A percentile compares a stretch with the other conserved stretches of the same genome.
phyloP scores from a whole-genome alignment of 1,284 basidiomycete genomes.

The Puccinia hordei region DNA sequence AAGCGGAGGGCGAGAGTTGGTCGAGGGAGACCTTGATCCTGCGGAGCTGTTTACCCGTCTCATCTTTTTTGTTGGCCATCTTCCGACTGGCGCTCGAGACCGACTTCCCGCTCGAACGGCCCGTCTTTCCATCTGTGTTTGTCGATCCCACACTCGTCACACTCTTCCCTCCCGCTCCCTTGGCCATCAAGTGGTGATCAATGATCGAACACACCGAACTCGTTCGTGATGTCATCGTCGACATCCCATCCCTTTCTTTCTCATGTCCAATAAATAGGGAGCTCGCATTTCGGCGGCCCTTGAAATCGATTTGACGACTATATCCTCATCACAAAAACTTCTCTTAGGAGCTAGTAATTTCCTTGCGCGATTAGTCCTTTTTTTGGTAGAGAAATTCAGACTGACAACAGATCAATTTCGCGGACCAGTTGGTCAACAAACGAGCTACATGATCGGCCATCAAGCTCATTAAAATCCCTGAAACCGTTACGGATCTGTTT shows the following conservation, averaged over 20 bases:
- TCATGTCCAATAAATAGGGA: neutral
- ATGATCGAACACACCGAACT: conserved; percentile 24
- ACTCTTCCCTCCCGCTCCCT: neutral
- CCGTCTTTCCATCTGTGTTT: neutral
- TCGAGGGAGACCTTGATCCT: conserved; percentile 12
- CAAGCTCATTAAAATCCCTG: neutral
- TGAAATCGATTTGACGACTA: neutral
- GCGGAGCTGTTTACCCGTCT: neutral
- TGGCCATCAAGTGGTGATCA: conserved; percentile 9
- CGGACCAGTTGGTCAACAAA: conserved; percentile 6
- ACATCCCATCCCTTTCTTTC: neutral
- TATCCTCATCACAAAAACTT: no score
- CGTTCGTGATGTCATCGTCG: conserved; percentile 3
- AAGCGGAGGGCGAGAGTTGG: conserved; percentile 19
- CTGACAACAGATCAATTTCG: conserved; percentile 21
- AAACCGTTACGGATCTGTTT: conserved; percentile 10
- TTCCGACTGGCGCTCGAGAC: neutral
- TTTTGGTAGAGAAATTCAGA: neutral
- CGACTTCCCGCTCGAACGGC: neutral
- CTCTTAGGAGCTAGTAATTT: no score
- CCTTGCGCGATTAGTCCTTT: no score
- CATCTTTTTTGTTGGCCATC: neutral
- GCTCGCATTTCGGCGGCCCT: neutral
- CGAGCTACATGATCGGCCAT: neutral
- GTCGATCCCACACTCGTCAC: neutral